Evolutionary conservation across 2,329 filamentous ascomycete species (phyloP).

Genomic region (Fonsecaea multimorphosa): DNA sequence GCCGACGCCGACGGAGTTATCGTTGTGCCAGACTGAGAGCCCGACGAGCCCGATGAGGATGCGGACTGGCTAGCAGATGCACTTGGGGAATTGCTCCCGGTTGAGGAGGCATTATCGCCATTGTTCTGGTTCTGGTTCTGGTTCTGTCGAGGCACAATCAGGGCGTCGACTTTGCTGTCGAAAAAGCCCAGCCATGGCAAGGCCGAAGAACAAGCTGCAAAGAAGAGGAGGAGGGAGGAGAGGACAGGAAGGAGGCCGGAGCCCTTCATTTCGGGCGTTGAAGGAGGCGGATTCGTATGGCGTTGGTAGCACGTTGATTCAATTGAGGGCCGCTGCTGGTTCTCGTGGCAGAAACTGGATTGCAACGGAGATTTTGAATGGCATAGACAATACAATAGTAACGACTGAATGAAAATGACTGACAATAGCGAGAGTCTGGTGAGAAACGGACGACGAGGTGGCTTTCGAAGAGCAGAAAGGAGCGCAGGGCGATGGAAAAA

Average conservation of each 20-base stretch:
- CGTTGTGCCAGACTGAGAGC: constrained; percentile 15
- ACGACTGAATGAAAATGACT: constrained; percentile 10
- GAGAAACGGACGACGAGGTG: constrained; percentile 7
- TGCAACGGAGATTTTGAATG: neutral
- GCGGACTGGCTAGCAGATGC: constrained; percentile 14
- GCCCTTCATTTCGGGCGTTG: constrained; percentile 32
- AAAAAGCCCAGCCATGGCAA: constrained; percentile 44
- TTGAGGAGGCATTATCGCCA: constrained; percentile 8
- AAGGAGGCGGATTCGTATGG: constrained; percentile 5
- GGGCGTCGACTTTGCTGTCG: constrained; percentile 32
- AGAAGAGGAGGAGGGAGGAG: constrained; percentile 38
- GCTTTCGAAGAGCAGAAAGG: constrained; percentile 5
- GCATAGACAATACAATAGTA: neutral
- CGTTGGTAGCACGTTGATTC: neutral
- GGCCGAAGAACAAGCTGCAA: constrained; percentile 39
- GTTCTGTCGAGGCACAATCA: constrained; percentile 40
- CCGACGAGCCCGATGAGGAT: constrained; percentile 19
- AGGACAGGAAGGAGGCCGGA: constrained; percentile 34
- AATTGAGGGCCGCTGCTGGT: neutral
- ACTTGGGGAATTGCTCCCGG: constrained; percentile 19
- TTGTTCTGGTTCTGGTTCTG: constrained; percentile 7
- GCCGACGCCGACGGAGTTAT: constrained; percentile 13
- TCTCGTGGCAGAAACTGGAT: constrained; percentile 2
- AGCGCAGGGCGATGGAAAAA: constrained; percentile 20
- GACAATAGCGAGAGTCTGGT: constrained; percentile 8